Evolutionary conservation across 2,329 filamentous ascomycete genomes (phyloP).

Genomic region (Penicillium corylophilum): DNA sequence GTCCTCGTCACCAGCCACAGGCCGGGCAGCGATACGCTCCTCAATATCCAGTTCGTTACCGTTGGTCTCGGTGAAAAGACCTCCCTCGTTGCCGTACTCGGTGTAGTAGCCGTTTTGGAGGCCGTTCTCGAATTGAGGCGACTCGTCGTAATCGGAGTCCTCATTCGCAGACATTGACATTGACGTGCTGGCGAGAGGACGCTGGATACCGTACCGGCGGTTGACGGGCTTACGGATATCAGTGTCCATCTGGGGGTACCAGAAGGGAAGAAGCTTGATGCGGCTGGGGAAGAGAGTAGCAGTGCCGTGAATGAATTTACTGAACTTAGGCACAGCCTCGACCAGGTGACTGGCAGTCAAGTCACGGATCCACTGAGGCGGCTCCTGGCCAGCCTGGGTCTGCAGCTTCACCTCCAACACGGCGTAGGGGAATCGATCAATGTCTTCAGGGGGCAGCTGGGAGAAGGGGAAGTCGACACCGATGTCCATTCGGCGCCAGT

Average conservation of each 20-base stretch:
- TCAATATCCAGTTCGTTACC: conserved; percentile 68
- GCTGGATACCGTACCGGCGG: conserved; percentile 86
- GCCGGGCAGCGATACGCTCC: conserved; percentile 70
- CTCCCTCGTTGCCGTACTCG: conserved; percentile 35
- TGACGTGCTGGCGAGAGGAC: conserved; percentile 72
- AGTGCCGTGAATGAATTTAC: conserved; percentile 96
- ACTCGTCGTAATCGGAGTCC: conserved; percentile 67
- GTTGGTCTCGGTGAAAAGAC: conserved; percentile 48
- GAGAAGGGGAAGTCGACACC: conserved; percentile 94
- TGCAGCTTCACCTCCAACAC: conserved; percentile 97
- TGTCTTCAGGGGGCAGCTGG: conserved; percentile 79
- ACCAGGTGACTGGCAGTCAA: conserved; percentile 91
- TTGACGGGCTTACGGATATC: conserved; percentile 92
- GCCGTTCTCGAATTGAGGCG: conserved; percentile 8
- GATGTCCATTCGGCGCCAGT: conserved; percentile 97
- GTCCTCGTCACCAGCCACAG: conserved; percentile 62
- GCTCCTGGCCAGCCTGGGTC: conserved; percentile 91
- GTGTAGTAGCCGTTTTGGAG: conserved; percentile 1
- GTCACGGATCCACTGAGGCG: conserved; percentile 94
- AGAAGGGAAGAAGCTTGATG: conserved; percentile 90
- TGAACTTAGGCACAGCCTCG: conserved; percentile 98
- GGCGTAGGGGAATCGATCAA: conserved; percentile 92
- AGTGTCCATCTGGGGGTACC: conserved; percentile 97
- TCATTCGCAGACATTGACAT: conserved; percentile 75
- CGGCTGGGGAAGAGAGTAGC: conserved; percentile 81